Conservation (phyloP, 2,329 filamentous ascomycete genomes). For the Venturia asperata region DNA sequence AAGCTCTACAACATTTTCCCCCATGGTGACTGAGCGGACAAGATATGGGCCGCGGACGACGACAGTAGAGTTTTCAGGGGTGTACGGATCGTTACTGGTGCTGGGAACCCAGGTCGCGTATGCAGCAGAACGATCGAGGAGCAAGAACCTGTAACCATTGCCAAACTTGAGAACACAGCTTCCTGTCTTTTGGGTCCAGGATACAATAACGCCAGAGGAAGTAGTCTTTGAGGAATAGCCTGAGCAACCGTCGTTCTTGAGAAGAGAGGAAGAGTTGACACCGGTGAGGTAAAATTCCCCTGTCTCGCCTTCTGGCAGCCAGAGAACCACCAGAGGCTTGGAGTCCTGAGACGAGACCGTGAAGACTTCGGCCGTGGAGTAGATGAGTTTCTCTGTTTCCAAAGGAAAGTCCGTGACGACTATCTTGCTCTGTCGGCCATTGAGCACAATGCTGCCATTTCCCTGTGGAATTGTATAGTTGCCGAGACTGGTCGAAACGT, state of each 20-base stretch:
- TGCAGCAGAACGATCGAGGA: slow-evolving; percentile 33
- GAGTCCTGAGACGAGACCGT: slow-evolving; percentile 42
- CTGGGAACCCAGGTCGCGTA: slow-evolving; percentile 37
- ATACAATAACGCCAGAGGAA: slow-evolving; percentile 25
- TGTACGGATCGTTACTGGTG: slow-evolving; percentile 33
- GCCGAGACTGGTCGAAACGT: slow-evolving; percentile 49
- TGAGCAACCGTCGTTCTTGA: slow-evolving; percentile 22
- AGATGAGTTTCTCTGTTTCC: slow-evolving; percentile 51
- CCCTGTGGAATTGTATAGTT: slow-evolving; percentile 51
- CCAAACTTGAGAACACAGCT: slow-evolving; percentile 33
- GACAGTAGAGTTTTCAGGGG: slow-evolving; percentile 34
- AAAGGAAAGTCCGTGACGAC: slow-evolving; percentile 61
- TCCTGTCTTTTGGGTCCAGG: slow-evolving; percentile 28
- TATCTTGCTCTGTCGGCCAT: slow-evolving; percentile 58
- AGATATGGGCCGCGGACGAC: slow-evolving; percentile 38
- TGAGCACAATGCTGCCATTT: slow-evolving; percentile 49
- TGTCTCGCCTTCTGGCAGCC: slow-evolving; percentile 34
- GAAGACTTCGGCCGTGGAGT: slow-evolving; percentile 62
- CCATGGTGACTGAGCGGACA: slow-evolving; percentile 29
- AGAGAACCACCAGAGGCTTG: slow-evolving; percentile 35
- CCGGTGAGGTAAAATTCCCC: slow-evolving; percentile 37
- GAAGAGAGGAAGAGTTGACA: slow-evolving; percentile 18
- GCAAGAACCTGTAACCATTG: slow-evolving; percentile 32
- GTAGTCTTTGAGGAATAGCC: not conserved
- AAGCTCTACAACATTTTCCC: slow-evolving; percentile 27